These are phyloP conservation scores for Jasminum sambac DNA, from an alignment of 257 asterid genomes.

Conservation along the genomic window DNA sequence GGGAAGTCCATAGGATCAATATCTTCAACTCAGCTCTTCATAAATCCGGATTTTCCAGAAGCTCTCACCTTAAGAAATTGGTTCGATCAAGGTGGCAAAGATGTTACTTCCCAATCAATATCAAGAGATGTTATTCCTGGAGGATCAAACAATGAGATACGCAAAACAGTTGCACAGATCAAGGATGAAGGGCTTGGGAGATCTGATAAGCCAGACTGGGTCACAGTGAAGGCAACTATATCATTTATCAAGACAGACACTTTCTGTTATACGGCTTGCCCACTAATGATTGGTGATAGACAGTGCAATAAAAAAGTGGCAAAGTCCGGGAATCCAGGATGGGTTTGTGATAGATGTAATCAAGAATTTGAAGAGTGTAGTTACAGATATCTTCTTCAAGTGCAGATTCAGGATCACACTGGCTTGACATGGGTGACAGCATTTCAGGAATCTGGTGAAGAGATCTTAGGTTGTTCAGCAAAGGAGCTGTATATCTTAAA, in stretches of 20 bases:
- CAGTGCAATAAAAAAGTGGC: conserved; percentile 88
- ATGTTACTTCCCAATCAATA: conserved; percentile 69
- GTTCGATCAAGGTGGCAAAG: conserved; percentile 81
- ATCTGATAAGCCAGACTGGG: conserved; percentile 93
- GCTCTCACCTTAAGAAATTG: conserved; percentile 60
- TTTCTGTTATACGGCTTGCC: conserved; percentile 93
- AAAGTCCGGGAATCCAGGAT: conserved; percentile 61
- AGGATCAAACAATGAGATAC: conserved; percentile 64
- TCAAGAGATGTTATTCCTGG: conserved; percentile 64
- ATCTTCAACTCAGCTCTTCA: conserved; percentile 82
- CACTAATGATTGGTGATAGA: conserved; percentile 86
- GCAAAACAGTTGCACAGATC: conserved; percentile 72
- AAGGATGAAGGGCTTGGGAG: conserved; percentile 94
- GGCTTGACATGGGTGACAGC: conserved; percentile 96
- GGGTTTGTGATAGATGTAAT: conserved; percentile 89
- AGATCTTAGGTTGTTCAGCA: conserved; percentile 82
- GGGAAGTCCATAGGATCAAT: conserved; percentile 89
- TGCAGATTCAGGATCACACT: conserved; percentile 82
- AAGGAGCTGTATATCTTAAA: conserved; percentile 68
- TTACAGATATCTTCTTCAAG: conserved; percentile 87
- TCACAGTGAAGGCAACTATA: conserved; percentile 76
- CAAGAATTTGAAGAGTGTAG: conserved; percentile 88
- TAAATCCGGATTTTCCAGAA: conserved; percentile 76
- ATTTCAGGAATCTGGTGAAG: conserved; percentile 91
- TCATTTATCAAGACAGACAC: conserved; percentile 79